These are phyloP conservation scores for Dendrobium officinale DNA, from an alignment of 106 monocot genomes.

Conservation along the genomic window DNA sequence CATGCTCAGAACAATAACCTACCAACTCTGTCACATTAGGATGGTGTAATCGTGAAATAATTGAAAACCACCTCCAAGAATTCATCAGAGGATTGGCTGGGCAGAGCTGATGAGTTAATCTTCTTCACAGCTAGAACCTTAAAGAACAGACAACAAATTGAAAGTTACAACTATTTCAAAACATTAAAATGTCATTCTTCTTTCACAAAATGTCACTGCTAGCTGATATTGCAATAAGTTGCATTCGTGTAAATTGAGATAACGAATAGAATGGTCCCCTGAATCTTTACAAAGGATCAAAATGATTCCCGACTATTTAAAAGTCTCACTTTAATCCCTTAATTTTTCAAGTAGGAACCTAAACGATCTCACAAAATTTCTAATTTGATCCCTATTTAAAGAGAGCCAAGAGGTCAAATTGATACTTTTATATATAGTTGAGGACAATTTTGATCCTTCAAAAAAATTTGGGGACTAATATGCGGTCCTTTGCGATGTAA, in stretches of 20 bases:
- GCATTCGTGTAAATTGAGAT: neutral
- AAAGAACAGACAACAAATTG: neutral
- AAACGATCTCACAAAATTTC: too few species aligned
- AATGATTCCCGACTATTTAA: too few species aligned
- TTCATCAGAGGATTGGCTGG: conserved; percentile 50
- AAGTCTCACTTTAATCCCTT: too few species aligned
- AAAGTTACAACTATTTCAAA: neutral
- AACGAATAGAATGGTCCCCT: too few species aligned
- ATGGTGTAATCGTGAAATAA: conserved; percentile 65
- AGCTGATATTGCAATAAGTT: neutral
- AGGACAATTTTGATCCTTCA: too few species aligned
- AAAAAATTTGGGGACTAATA: too few species aligned
- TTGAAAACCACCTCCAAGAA: conserved; percentile 65
- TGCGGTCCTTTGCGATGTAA: neutral
- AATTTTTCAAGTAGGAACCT: too few species aligned
- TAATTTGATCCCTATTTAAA: too few species aligned
- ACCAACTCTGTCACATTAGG: conserved; percentile 81
- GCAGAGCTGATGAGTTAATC: conserved; percentile 56
- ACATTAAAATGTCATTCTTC: neutral
- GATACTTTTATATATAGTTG: too few species aligned
- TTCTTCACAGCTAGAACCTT: conserved; percentile 96
- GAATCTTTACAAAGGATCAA: too few species aligned
- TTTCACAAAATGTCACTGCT: neutral
- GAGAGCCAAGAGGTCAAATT: too few species aligned
- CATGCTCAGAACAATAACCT: conserved; percentile 87